Base-by-base conservation (phyloP, 345 rosid genomes). In the Ceriops decandra region DNA sequence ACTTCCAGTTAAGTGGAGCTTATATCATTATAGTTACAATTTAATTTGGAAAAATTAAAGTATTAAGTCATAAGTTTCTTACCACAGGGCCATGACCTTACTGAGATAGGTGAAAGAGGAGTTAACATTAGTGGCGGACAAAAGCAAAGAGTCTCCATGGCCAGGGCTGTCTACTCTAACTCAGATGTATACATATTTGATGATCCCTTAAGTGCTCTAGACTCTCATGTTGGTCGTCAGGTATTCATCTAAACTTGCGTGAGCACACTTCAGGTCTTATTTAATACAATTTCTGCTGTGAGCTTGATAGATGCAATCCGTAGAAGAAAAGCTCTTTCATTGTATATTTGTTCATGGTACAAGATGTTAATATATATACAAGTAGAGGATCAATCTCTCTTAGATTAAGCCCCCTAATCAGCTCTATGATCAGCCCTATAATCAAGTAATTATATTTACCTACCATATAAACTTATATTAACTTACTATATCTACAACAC, bases 51-150 rank as follows among this genome's bases (percentile, higher is more conserved):
- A 26, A 27, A 51, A 42, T 67, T 57, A 63, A 76, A 36, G 5
- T 13, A 35, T 53, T 4, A 42, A 27, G 31, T 67, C 35, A 36
- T 21, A 15, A 57, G 81, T 70, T 74, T 52, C 79, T 64, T 76
- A 71, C 76, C 57, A 46, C 70, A 95, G 99, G 99, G 99, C 17
- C 96, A 90, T 71, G 81, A 77, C 57, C 72, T 77, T 19, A 68
- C 81, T 7, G 81, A 77, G 71, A 77, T 77, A 52, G 81, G 81
- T 42, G 81, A 58, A 68, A 77, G 74, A 59, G 81, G 81, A 52
- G 65, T 77, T n/a, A 77, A 77, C 32, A 72, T 77, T 21, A 77
- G 81, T 28, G 81, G 81, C 31, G 81, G 81, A 57, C 81, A 77
- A 62, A 77, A 72, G 71, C 77, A 73, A 61, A 68, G 81, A 53